Conservation (phyloP, 2,329 filamentous ascomycete genomes). For the Apiospora pterosperma region DNA sequence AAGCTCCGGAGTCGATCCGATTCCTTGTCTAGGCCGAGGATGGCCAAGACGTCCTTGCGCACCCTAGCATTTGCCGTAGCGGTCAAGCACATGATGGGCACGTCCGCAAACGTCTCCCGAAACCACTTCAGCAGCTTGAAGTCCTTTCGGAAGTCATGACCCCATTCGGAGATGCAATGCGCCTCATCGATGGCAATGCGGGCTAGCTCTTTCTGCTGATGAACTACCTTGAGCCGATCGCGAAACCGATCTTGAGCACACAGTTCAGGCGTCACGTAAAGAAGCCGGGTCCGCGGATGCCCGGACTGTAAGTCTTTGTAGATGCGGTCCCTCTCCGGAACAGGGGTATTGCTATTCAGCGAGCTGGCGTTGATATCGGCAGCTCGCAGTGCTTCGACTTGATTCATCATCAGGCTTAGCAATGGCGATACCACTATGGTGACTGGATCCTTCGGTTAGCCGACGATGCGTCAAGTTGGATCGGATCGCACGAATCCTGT, state of each 20-base stretch:
- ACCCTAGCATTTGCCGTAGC: conserved; percentile 84
- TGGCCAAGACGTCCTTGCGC: conserved; percentile 75
- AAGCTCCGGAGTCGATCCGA: conserved; percentile 66
- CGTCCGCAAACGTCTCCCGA: conserved; percentile 72
- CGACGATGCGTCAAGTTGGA: conserved; percentile 17
- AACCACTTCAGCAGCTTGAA: conserved; percentile 89
- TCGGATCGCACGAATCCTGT: background rate
- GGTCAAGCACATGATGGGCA: conserved; percentile 89
- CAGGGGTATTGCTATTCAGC: conserved; percentile 78
- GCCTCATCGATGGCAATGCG: conserved; percentile 91
- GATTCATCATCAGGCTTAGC: conserved; percentile 91
- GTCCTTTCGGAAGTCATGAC: conserved; percentile 91
- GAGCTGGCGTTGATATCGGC: conserved; percentile 78
- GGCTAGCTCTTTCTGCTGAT: conserved; percentile 80
- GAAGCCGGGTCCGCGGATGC: conserved; percentile 75
- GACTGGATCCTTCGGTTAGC: conserved; percentile 44
- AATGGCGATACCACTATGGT: conserved; percentile 89
- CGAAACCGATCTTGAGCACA: conserved; percentile 78
- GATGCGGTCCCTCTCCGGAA: conserved; percentile 62
- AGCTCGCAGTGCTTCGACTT: conserved; percentile 75
- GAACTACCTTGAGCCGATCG: conserved; percentile 65
- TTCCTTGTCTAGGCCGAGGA: conserved; percentile 62
- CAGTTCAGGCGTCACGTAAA: conserved; percentile 92
- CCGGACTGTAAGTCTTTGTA: conserved; percentile 81
- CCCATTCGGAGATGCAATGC: conserved; percentile 97